Conservation (phyloP, 2,329 filamentous ascomycete genomes). For the Colletotrichum musicola region DNA sequence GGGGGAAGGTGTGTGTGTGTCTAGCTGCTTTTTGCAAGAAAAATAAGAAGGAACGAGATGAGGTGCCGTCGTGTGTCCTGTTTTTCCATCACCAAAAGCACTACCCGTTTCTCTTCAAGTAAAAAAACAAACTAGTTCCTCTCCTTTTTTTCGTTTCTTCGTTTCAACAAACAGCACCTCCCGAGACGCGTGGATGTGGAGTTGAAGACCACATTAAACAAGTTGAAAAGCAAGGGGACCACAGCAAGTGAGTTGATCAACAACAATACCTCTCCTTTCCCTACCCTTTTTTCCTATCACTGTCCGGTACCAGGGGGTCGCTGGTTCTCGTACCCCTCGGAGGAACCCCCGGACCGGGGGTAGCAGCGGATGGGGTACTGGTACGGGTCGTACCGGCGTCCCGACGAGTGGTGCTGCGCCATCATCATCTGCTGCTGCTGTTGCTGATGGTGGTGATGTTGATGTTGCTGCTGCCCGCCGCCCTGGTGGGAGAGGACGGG, state of each 20-base stretch:
- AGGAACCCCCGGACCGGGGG: not conserved
- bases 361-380: conserved; percentile 6
- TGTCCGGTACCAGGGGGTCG: not conserved
- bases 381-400: not conserved
- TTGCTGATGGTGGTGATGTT: not conserved
- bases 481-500: not conserved
- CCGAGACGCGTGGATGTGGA: not conserved
- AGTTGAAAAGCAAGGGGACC: too few species aligned
- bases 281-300: not conserved
- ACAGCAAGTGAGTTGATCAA: not conserved
- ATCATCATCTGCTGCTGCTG: not conserved
- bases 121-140: conserved; percentile 1
- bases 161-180: not conserved
- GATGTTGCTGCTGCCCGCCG: not conserved
- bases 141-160: not conserved
- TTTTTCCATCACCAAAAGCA: conserved; percentile 20
- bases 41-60: conserved; percentile 2
- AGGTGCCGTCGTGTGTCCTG: conserved; percentile 29
- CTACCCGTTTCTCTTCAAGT: conserved; percentile 4
- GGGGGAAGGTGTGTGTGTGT: too few species aligned
- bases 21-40: not conserved
- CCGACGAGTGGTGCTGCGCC: too few species aligned
- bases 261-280: not conserved
- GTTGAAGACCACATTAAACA: not conserved
- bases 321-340: not conserved